Conservation (phyloP, 2,329 filamentous ascomycete genomes). For the Trichoderma atroviride region DNA sequence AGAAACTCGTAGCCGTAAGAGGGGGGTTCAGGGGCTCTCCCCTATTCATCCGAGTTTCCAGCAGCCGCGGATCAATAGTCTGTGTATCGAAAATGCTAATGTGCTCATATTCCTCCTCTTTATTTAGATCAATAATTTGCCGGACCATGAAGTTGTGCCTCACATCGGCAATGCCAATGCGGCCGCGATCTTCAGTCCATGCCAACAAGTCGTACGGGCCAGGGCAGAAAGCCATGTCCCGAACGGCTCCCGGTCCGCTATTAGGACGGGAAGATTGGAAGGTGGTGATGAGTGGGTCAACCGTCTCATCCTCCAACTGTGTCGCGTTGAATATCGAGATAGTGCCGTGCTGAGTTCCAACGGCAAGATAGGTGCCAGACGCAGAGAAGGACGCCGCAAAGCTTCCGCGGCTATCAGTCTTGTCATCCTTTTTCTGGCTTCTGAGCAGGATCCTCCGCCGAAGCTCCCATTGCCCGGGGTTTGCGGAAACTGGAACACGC, state of each 20-base stretch:
- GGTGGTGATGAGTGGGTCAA: slow-evolving; percentile 69
- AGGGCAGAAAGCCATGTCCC: slow-evolving; percentile 90
- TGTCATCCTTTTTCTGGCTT: slow-evolving; percentile 59
- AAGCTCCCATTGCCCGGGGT: slow-evolving; percentile 53
- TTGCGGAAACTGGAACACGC: slow-evolving; percentile 43
- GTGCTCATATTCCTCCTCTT: slow-evolving; percentile 59
- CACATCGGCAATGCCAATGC: slow-evolving; percentile 73
- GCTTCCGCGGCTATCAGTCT: slow-evolving; percentile 63
- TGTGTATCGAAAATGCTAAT: slow-evolving; percentile 59
- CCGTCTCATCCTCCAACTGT: slow-evolving; percentile 47
- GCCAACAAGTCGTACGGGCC: slow-evolving; percentile 87
- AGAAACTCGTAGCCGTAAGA: slow-evolving; percentile 25
- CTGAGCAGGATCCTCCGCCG: slow-evolving; percentile 59
- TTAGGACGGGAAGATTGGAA: slow-evolving; percentile 78
- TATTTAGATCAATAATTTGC: slow-evolving; percentile 68
- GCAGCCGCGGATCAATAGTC: slow-evolving; percentile 56
- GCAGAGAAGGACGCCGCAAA: slow-evolving; percentile 79
- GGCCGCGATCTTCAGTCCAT: slow-evolving; percentile 87
- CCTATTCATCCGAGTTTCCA: slow-evolving; percentile 52
- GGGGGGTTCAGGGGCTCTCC: slow-evolving; percentile 34
- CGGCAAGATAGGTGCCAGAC: slow-evolving; percentile 70
- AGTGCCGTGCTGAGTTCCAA: slow-evolving; percentile 78
- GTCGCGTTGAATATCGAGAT: slow-evolving; percentile 73
- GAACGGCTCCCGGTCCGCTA: slow-evolving; percentile 74
- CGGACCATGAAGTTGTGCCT: slow-evolving; percentile 67